phyloP scores from a whole-genome alignment of 2,329 filamentous ascomycete genomes.

The Penicillium hesseltinei region DNA sequence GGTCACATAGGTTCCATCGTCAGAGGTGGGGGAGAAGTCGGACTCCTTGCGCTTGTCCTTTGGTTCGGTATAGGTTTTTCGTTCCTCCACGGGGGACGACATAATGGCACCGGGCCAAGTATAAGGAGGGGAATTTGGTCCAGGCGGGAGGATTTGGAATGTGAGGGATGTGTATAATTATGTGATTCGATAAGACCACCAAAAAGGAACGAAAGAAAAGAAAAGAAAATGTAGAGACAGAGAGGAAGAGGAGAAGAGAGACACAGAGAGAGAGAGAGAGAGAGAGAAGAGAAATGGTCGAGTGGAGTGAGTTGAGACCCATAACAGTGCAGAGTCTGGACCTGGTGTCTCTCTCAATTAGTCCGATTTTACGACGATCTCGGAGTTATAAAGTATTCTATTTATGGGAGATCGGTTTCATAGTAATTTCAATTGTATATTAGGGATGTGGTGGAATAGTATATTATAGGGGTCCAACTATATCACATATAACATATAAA shows the following conservation, averaged over 20 bases:
- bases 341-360: background rate
- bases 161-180: background rate
- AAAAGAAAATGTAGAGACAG: background rate
- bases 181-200: background rate
- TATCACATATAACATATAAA: background rate
- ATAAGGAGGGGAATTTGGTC: slow-evolving; percentile 10
- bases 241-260: background rate
- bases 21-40: slow-evolving; percentile 28
- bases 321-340: slow-evolving; percentile 2
- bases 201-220: slow-evolving; percentile 2
- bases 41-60: slow-evolving; percentile 26
- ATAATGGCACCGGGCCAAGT: slow-evolving; percentile 35
- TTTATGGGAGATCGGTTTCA: background rate
- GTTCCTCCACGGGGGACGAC: slow-evolving; percentile 37
- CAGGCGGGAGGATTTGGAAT: background rate
- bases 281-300: background rate
- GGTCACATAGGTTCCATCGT: slow-evolving; percentile 34
- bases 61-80: slow-evolving; percentile 26
- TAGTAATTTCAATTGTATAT: background rate
- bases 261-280: background rate
- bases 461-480: background rate
- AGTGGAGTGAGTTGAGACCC: slow-evolving; percentile 13
- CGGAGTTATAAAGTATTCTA: background rate
- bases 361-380: background rate
- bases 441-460: too few species aligned